Evolutionary conservation across 2,329 filamentous ascomycete species (phyloP).

Genomic region (Colletotrichum tofieldiae): DNA sequence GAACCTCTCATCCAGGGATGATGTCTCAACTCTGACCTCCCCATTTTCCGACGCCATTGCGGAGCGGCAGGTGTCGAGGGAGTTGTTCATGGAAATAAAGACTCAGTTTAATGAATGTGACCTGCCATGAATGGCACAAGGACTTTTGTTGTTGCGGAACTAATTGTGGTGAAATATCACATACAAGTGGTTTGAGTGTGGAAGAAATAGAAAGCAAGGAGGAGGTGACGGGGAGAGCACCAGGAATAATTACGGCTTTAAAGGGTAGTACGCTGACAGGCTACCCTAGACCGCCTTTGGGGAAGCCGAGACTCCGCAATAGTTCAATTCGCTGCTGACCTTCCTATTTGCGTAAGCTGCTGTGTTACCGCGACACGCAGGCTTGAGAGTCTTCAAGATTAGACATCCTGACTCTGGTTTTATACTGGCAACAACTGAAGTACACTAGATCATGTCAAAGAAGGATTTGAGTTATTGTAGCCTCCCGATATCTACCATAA

Average conservation of each 20-base stretch:
- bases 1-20: neutral
- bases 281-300: neutral
- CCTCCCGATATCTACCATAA: neutral
- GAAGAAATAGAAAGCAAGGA: neutral
- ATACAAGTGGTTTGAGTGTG: neutral
- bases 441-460: too few relatives aligned
- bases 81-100: neutral
- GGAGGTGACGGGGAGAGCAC: too few relatives aligned
- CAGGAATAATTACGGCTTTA: neutral
- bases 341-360: slow-evolving; percentile 2
- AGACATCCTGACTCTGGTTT: neutral
- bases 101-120: neutral
- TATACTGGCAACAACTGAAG: too few relatives aligned
- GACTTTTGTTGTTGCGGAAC: neutral
- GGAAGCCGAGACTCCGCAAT: neutral
- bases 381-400: neutral
- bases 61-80: neutral
- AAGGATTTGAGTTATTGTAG: too few relatives aligned
- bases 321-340: neutral
- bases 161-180: neutral
- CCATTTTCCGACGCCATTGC: neutral
- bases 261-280: neutral
- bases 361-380: neutral
- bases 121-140: neutral
- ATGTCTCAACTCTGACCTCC: neutral